A percentile compares a stretch with the other conserved stretches of the same genome.
Conservation (phyloP, 805 yeast species). For the Schizosaccharomyces octosporus region DNA sequence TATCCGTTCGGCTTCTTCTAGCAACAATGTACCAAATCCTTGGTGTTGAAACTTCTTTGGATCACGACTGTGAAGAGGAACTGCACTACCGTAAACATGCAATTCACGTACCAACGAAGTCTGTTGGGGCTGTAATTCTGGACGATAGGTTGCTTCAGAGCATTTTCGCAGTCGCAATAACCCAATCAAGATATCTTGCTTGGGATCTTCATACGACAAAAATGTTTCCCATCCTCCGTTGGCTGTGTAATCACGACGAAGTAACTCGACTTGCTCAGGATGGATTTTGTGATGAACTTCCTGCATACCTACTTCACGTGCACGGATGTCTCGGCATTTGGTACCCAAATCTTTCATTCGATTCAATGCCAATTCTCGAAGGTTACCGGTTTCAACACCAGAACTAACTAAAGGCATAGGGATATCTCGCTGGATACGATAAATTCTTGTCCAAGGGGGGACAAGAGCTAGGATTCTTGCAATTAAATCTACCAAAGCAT, state of each 20-base stretch:
- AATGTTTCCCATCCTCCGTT: slow-evolving; percentile 99
- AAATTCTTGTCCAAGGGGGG: slow-evolving; percentile 98
- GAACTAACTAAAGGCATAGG: slow-evolving; percentile 97
- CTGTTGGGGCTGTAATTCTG: slow-evolving; percentile 60
- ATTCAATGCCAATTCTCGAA: slow-evolving; percentile 83
- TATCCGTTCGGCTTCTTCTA: slow-evolving; percentile 96
- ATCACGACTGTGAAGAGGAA: slow-evolving; percentile 84
- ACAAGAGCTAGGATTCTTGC: slow-evolving; percentile 89
- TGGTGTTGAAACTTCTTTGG: slow-evolving; percentile 97
- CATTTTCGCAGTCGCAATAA: slow-evolving; percentile 70
- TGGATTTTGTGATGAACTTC: slow-evolving; percentile 92
- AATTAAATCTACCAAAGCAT: slow-evolving; percentile 76
- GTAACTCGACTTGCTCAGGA: slow-evolving; percentile 89
- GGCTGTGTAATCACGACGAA: slow-evolving; percentile 87
- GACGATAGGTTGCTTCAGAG: slow-evolving; percentile 63
- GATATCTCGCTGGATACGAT: slow-evolving; percentile 93
- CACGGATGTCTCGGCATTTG: slow-evolving; percentile 81
- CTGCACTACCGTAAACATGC: slow-evolving; percentile 93
- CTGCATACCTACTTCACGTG: slow-evolving; percentile 95
- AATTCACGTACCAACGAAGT: slow-evolving; percentile 90
- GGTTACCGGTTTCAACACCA: slow-evolving; percentile 93
- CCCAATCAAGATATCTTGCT: slow-evolving; percentile 85
- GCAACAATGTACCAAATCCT: slow-evolving; percentile 86
- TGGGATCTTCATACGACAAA: slow-evolving; percentile 85
- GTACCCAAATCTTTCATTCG: slow-evolving; percentile 97